Conservation (phyloP, 352 stramenopile genomes). For the Globisporangium nunn region DNA sequence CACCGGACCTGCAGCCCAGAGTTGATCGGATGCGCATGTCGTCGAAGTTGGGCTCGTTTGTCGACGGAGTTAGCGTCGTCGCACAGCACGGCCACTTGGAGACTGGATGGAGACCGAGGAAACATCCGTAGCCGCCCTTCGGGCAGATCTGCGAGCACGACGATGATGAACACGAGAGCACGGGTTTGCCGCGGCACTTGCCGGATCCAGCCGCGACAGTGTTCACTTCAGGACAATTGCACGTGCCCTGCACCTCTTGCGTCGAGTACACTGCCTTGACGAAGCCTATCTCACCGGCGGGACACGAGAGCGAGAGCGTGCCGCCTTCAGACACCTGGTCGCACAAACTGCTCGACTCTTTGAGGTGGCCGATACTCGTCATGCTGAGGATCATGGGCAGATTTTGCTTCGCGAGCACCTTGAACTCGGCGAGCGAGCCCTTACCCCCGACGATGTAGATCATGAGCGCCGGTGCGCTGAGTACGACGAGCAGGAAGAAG, state of each 20-base stretch:
- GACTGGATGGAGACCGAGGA: constrained; percentile 55
- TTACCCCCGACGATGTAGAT: constrained; percentile 68
- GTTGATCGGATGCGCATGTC: constrained; percentile 46
- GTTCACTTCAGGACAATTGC: constrained; percentile 56
- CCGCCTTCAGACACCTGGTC: constrained; percentile 49
- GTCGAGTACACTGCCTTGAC: constrained; percentile 74
- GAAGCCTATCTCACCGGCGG: constrained; percentile 66
- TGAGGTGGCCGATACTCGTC: constrained; percentile 76
- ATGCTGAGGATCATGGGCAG: constrained; percentile 60
- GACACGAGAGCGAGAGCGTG: constrained; percentile 50
- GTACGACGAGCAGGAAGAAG: constrained; percentile 65
- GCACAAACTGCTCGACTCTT: constrained; percentile 56
- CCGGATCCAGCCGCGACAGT: constrained; percentile 52
- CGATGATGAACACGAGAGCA: constrained; percentile 11
- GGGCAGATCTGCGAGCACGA: constrained; percentile 34
- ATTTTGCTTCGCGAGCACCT: constrained; percentile 59
- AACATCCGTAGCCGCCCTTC: constrained; percentile 43
- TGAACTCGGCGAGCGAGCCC: constrained; percentile 46
- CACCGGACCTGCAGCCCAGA: constrained; percentile 29
- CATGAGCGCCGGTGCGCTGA: constrained; percentile 49
- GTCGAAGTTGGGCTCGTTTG: constrained; percentile 33
- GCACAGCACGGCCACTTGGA: constrained; percentile 62
- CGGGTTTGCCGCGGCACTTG: constrained; percentile 33
- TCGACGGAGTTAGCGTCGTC: constrained; percentile 22
- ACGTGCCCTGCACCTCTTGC: constrained; percentile 51